Evolutionary conservation across 768 basidiomycete genomes (phyloP), one percentile per base, ranked within the genome.

Genomic region (Fomitopsis serialis): DNA sequence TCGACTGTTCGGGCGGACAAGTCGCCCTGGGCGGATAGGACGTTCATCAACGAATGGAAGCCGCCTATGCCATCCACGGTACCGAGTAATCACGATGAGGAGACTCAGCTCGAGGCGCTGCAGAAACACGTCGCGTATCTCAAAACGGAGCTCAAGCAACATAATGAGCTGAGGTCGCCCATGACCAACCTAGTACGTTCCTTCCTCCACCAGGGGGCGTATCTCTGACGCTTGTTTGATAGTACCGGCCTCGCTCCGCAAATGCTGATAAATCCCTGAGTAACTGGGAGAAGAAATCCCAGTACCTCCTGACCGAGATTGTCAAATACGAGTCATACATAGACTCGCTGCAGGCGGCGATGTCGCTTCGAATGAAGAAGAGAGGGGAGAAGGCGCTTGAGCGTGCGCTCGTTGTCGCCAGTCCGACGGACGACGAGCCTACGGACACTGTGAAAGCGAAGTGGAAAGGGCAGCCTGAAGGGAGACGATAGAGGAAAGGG

Each of bases 251-350:
- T 1, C 83, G 87, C 12, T 84, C 90, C 22, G 65, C 82, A 22
- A 93, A 89, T 64, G 78, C 80, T 0, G 62, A 75, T 59, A 98
- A 86, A 70, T 86, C 97, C 0, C 77, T 82, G 60, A 79, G 80
- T 55, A 99, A 99, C 65, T 98, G 94, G 92, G 89, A 91, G 71
- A 87, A 83, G 66, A 95, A 89, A 66, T 92, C 90, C 2, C 85
- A 91, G 63, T 91, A 91, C 67, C 73, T 98, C 45, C 77, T 94
- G 50, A 82, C 88, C 9, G 96, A 99, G 72, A 90, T 92, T 40
- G 90, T 93, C 65, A 98, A 98, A 68, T 98, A 98, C 69, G 85
- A 92, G 50, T 89, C 89, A 15, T 99, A 99, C 67, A 87, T 96
- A 52, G 93, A 96, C 58, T 90, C 93, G 6, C 77, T 99, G 27